Percentiles rank a stretch among this genome's conserved stretches.
Conservation (phyloP, 2,329 filamentous ascomycete species). For the Purpureocillium lavendulum region DNA sequence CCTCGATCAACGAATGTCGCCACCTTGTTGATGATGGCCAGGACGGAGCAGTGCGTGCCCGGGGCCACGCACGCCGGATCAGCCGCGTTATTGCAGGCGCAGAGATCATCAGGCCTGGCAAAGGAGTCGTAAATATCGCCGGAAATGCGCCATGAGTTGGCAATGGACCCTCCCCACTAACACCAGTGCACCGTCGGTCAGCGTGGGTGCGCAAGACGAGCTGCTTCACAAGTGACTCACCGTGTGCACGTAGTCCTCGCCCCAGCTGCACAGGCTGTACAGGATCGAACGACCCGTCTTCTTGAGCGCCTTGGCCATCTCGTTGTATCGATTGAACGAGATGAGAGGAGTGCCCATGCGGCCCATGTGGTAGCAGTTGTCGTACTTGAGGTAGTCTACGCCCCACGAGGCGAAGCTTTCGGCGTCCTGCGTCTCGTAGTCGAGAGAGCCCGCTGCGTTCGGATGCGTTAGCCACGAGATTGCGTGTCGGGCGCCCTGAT, state of each 20-base stretch:
- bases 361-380: conserved; percentile 29
- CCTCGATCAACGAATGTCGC: conserved; percentile 3
- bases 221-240: too few species aligned
- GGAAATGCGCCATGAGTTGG: conserved; percentile 24
- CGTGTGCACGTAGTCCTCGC: conserved; percentile 7
- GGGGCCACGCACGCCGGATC: conserved; percentile 5
- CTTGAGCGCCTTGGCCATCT: conserved; percentile 24
- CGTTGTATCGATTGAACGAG: conserved; percentile 3
- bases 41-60: conserved; percentile 6
- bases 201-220: too few species aligned
- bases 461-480: conserved; percentile 7
- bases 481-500: too few species aligned
- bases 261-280: conserved; percentile 26
- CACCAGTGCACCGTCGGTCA: too few species aligned
- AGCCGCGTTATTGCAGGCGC: conserved; percentile 4
- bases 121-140: conserved; percentile 25
- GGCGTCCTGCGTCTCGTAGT: conserved; percentile 44
- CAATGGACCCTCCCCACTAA: conserved; percentile 1
- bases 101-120: conserved; percentile 9
- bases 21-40: conserved; percentile 6
- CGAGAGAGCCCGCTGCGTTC: conserved; percentile 37
- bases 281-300: conserved; percentile 21
- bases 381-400: conserved; percentile 45
- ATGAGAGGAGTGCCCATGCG: conserved; percentile 4
- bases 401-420: conserved; percentile 43